Evolutionary conservation across 2,329 filamentous ascomycete species (phyloP), one percentile per base, ranked within the genome.

Genomic region (Diaporthe vaccinii): DNA sequence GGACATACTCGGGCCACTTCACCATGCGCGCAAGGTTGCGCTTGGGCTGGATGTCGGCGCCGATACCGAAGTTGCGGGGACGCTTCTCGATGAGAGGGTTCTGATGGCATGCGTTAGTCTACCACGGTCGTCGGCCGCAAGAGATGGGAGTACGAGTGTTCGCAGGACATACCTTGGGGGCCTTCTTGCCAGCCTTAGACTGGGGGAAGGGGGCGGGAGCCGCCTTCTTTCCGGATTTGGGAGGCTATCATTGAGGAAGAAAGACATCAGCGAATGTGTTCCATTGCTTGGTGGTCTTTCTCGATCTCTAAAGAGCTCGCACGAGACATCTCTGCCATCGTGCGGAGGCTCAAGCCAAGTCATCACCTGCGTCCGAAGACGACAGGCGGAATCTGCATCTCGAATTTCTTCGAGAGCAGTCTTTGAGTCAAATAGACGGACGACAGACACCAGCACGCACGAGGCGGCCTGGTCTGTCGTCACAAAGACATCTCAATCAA

Each of bases 231-330:
- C 95, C 95, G 85, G 90, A 86, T 91, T 98, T 99, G 86, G 96
- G 94, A 94, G 97, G 95, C 97, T 98, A 91, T 98, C 96, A 98
- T 98, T 97, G 96, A 98, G 96, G 95, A 97, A 96, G 97, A 94
- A 98, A 95, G 93, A 95, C 89, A 95, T 98, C 94, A 98, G 95
- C 93, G 88, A 91, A 90, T 92, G 91, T 93, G 91, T 93, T 93
- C 90, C 90, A 92, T 92, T 88, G 87, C 88, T 88, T 89, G 90
- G 72, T 86, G 85, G 90, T 94, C 93, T 95, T 94, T 92, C 93
- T 92, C 93, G 88, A 94, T 93, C 95, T 98, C 95, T 97, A 97
- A 89, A 93, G 95, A 97, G 93, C 90, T 87, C 86, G 80, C 83
- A 83, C 77, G 83, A 84, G 85, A 85, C 89, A 88, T 91, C 88